phyloP scores from a whole-genome alignment of 768 basidiomycete species.

The Piloderma croceum region DNA sequence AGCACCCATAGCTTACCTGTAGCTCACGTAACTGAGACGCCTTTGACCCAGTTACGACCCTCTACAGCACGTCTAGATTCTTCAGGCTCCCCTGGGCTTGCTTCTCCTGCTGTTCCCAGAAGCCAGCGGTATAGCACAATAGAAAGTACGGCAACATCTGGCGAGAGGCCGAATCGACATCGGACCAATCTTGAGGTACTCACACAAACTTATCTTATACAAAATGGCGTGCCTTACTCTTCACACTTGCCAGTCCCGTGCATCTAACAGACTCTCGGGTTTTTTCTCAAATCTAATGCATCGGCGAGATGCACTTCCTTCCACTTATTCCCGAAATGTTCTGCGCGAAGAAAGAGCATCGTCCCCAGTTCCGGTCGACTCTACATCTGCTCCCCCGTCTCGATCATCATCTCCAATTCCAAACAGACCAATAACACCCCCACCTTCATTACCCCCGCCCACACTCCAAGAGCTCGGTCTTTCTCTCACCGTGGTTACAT shows the following conservation, averaged over 20 bases:
- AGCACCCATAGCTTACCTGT: conserved; percentile 59
- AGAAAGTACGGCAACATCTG: conserved; percentile 20
- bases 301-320: conserved; percentile 49
- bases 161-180: conserved; percentile 39
- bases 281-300: conserved; percentile 78
- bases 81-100: conserved; percentile 9
- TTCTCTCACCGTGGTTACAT: conserved; percentile 59
- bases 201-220: conserved; percentile 8
- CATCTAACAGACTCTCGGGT: conserved; percentile 75
- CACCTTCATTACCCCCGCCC: conserved; percentile 66
- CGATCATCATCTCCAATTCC: conserved; percentile 52
- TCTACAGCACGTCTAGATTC: conserved; percentile 23
- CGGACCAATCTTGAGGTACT: conserved; percentile 59
- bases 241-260: conserved; percentile 40
- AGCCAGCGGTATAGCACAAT: conserved; percentile 6
- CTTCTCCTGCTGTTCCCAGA: conserved; percentile 8
- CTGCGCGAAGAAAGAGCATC: conserved; percentile 29
- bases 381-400: conserved; percentile 34
- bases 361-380: conserved; percentile 18
- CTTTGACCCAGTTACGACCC: conserved; percentile 26
- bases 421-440: conserved; percentile 58
- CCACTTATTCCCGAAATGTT: conserved; percentile 22
- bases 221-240: conserved; percentile 3
- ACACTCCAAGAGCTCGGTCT: conserved; percentile 73
- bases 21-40: conserved; percentile 43